Evolutionary conservation across 2,329 filamentous ascomycete genomes (phyloP).

Genomic region (Pochonia chlamydosporia): DNA sequence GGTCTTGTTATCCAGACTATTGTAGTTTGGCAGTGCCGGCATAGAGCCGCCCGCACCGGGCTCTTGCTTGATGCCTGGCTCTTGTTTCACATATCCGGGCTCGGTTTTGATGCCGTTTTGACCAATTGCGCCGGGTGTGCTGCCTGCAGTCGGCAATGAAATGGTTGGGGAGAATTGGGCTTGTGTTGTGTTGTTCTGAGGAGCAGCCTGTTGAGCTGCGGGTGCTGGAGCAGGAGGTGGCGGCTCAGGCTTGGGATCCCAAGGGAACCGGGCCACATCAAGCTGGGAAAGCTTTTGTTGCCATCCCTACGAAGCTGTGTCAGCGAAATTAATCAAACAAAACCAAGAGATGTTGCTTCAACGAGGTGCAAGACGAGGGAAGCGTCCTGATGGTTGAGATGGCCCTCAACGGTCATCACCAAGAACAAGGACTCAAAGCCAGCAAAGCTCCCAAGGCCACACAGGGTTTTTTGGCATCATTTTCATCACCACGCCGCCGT

Average conservation of each 20-base stretch:
- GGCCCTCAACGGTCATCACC: not conserved
- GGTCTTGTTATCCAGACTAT: constrained; percentile 26
- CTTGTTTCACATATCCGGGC: constrained; percentile 38
- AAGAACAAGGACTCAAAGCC: not conserved
- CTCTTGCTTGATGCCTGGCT: constrained; percentile 41
- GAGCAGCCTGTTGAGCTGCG: constrained; percentile 17
- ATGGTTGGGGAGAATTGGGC: constrained; percentile 26
- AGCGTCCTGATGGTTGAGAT: no score
- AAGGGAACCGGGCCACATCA: constrained; percentile 83
- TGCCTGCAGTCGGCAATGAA: constrained; percentile 20
- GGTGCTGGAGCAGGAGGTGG: constrained; percentile 27
- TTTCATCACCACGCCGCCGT: not conserved
- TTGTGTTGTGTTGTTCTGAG: constrained; percentile 15
- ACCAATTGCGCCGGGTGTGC: constrained; percentile 19
- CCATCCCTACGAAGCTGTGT: constrained; percentile 63
- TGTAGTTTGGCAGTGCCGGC: constrained; percentile 27
- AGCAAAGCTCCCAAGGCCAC: not conserved
- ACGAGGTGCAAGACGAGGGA: not conserved
- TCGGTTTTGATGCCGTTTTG: constrained; percentile 39
- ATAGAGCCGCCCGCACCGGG: constrained; percentile 28
- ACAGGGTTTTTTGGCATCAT: no score
- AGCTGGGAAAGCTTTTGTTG: constrained; percentile 83
- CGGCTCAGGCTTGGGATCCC: constrained; percentile 83
- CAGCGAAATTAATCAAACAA: constrained; percentile 6
- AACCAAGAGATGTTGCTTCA: not conserved